Base-by-base conservation (phyloP, 2,329 filamentous ascomycete species). In the Dothiorella sarmentorum region DNA sequence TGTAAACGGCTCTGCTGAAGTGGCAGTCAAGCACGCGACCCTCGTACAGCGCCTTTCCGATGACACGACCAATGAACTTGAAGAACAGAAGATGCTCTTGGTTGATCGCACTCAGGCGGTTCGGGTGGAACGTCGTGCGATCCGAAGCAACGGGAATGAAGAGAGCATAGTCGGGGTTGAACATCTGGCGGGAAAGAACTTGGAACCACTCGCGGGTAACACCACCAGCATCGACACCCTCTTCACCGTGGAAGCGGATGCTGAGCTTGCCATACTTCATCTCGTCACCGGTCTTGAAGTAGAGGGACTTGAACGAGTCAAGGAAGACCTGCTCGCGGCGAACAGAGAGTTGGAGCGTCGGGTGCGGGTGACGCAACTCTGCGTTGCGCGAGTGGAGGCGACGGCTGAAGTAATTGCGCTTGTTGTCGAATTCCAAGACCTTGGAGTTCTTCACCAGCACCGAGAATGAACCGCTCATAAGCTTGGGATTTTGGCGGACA, bases 151-250 rank as follows among this genome's bases (percentile, higher is more conserved):
- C 95, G 1, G 94, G 94, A 52, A 90, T 94, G 78, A 97, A 99
- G 37, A 99, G 81, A 51, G 91, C 94, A 71, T 97, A 99, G 76
- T 97, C 94, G 49, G 94, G 89, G 73, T 99, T 94, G 76, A 99
- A 99, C 94, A 99, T 99, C 69, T 97, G 94, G 61, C 94, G 85
- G 27, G 95, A 88, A 64, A 99, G 88, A 53, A 96, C 93, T 72
- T 97, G 93, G 82, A 99, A 99, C 94, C 95, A 99, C 78, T 99
- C 94, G 69, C 95, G 87, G 35, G 93, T 97, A 45, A 99, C 93
- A 76, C 94, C 94, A 65, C 94, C 95, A 56, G 94, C 94, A 75
- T 99, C 95, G 40, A 99, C 91, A 73, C 95, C 94, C 72, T 99
- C 94, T 76, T 99, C 94, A 31, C 91, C 91, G 66, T 94, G 90